These are phyloP conservation scores for Aspergillus intermedius DNA, from an alignment of 2,329 filamentous ascomycete genomes.

Conservation along the genomic window DNA sequence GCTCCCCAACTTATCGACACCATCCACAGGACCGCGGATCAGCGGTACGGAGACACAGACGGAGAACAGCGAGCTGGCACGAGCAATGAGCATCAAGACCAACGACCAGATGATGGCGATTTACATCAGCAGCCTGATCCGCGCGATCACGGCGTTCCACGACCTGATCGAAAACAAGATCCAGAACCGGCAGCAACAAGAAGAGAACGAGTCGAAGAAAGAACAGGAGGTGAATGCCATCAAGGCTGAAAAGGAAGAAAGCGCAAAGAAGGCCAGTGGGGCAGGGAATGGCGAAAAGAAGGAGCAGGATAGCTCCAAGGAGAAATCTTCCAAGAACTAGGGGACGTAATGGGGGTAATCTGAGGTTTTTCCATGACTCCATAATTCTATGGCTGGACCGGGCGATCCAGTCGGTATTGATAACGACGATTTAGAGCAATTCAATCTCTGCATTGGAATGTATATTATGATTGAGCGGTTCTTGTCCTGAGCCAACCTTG, in stretches of 20 bases:
- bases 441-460: slow-evolving; percentile 17
- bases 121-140: slow-evolving; percentile 92
- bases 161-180: slow-evolving; percentile 99
- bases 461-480: slow-evolving; percentile 18
- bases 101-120: slow-evolving; percentile 99
- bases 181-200: slow-evolving; percentile 93
- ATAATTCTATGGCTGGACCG: not conserved
- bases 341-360: slow-evolving; percentile 4
- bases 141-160: slow-evolving; percentile 97
- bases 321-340: slow-evolving; percentile 53
- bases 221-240: slow-evolving; percentile 60
- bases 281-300: slow-evolving; percentile 49
- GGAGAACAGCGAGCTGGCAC: slow-evolving; percentile 78
- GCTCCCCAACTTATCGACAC: slow-evolving; percentile 87
- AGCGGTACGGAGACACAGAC: slow-evolving; percentile 52
- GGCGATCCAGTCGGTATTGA: not conserved
- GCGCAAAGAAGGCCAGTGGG: slow-evolving; percentile 47
- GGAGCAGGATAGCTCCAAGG: slow-evolving; percentile 51
- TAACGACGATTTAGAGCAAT: slow-evolving; percentile 18
- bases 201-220: slow-evolving; percentile 83
- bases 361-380: not conserved
- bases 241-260: slow-evolving; percentile 55
- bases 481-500: too few relatives aligned
- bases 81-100: slow-evolving; percentile 97
- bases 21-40: slow-evolving; percentile 54